Conservation (phyloP, 805 yeast genomes). For the Starmerella lactis-condensi region DNA sequence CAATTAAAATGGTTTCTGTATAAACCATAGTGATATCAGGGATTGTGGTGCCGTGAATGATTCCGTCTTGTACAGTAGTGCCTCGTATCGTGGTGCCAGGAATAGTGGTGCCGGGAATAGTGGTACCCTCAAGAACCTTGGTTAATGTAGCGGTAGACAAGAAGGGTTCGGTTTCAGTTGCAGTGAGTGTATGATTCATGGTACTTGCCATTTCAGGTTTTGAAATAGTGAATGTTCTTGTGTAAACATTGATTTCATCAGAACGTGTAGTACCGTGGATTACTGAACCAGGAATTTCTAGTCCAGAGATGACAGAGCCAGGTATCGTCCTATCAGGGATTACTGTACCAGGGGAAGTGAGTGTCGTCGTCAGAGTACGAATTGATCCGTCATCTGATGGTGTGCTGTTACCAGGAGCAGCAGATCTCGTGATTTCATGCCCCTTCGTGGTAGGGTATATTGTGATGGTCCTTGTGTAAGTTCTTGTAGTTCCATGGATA, state of each 20-base stretch:
- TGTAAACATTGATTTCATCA: slow-evolving; percentile 4
- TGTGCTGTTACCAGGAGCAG: too few species aligned
- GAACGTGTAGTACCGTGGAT: slow-evolving; percentile 11
- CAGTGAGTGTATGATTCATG: too few species aligned
- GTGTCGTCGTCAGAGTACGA: slow-evolving; percentile 2
- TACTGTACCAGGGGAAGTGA: slow-evolving; percentile 7
- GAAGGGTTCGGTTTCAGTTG: neutral
- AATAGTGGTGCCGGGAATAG: slow-evolving; percentile 4
- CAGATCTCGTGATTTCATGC: slow-evolving; percentile 1
- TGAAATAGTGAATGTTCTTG: too few species aligned
- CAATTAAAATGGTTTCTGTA: too few species aligned
- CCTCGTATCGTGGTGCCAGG: slow-evolving; percentile 6
- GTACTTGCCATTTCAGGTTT: too few species aligned
- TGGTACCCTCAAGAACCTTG: slow-evolving; percentile 5
- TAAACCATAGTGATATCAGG: slow-evolving; percentile 3
- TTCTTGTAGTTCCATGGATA: too few species aligned
- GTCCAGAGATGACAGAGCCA: slow-evolving; percentile 1
- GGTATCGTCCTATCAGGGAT: slow-evolving; percentile 9
- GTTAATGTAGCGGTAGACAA: slow-evolving; percentile 1
- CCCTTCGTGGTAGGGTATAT: too few species aligned
- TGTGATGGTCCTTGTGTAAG: too few species aligned
- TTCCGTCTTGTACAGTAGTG: too few species aligned
- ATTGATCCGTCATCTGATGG: too few species aligned
- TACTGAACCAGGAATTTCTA: slow-evolving; percentile 12
- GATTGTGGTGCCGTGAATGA: neutral